Evolutionary conservation across 805 yeast species (phyloP), one percentile per base, ranked within the genome.

Genomic region (Metschnikowia baotianmanensis): DNA sequence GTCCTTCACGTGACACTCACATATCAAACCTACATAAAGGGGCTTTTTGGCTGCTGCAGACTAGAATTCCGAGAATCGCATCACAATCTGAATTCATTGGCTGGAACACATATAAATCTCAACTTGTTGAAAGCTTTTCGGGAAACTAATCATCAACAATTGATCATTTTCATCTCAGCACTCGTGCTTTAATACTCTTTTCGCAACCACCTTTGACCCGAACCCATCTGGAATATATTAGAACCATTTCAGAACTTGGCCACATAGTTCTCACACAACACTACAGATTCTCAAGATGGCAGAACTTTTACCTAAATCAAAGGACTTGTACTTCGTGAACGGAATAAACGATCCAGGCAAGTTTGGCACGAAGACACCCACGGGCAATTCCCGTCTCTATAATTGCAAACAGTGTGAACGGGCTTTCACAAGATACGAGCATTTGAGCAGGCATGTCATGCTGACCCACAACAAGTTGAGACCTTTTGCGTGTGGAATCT

Each of bases 351-450:
- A 33, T 30, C 41, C 36, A 12, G 52, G 50, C 8, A 33, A 46
- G 19, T 67, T 60, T 43, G 75, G 75, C 20, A 59, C 69, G 28
- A 68, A 68, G 45, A 69, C 75, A 2, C 59, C 72, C 11, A 56
- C 65, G n/a, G 75, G 75, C 2, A 69, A 69, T 45, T 64, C 73
- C 23, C 57, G 75, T 34, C 59, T 69, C 17, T 67, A 53, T 50
- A 65, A 65, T 40, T 69, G 75, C 49, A 54, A 56, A 22, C 63
- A 65, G 34, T 69, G 75, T 47, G 57, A 65, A 34, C 58, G 73
- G 18, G 75, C 75, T 4, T 69, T 69, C 51, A 69, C 74, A n/a
- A 53, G 75, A 42, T 74, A 69, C 44, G 75, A 69, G 48, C 75
- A 69, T 43, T 53, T 69, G 28, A 66, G 71, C 20, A 53, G 75